These are phyloP conservation scores for Trichophyton simii DNA, from an alignment of 2,329 filamentous ascomycete genomes.

Conservation along the genomic window DNA sequence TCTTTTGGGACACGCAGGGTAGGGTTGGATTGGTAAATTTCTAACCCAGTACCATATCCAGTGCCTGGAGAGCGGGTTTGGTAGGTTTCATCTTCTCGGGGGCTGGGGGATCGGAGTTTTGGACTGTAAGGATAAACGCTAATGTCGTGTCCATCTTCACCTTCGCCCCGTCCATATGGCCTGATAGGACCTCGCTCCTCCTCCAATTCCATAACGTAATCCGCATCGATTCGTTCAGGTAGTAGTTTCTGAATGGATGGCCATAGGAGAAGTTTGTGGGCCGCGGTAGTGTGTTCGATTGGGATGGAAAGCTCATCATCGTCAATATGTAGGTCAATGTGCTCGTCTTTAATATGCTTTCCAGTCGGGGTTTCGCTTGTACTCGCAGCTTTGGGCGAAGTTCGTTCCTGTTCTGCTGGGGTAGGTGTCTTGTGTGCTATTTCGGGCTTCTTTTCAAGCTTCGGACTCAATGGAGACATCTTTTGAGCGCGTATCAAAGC, in stretches of 20 bases:
- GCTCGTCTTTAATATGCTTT: constrained; percentile 17
- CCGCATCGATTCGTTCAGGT: constrained; percentile 45
- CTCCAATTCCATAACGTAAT: constrained; percentile 66
- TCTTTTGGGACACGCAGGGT: constrained; percentile 19
- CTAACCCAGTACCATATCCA: constrained; percentile 40
- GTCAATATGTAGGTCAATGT: constrained; percentile 32
- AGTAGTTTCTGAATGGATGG: constrained; percentile 55
- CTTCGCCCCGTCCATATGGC: constrained; percentile 68
- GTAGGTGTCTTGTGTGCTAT: neutral
- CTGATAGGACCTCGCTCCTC: constrained; percentile 60
- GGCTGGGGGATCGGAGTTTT: constrained; percentile 12
- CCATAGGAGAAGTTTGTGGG: constrained; percentile 67
- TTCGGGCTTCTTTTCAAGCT: neutral
- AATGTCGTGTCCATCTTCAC: constrained; percentile 38
- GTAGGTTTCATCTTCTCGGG: constrained; percentile 18
- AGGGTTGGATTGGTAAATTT: constrained; percentile 20
- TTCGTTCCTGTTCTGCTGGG: neutral
- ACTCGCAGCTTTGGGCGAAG: neutral
- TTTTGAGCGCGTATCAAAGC: constrained; percentile 8
- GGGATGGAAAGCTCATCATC: constrained; percentile 58
- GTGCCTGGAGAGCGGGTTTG: constrained; percentile 35
- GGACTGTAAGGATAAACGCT: constrained; percentile 9
- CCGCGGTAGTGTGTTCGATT: constrained; percentile 79
- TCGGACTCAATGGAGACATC: neutral
- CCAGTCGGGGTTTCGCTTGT: neutral